phyloP scores from a whole-genome alignment of 1,284 basidiomycete species.

The Sphagnurus paluster region DNA sequence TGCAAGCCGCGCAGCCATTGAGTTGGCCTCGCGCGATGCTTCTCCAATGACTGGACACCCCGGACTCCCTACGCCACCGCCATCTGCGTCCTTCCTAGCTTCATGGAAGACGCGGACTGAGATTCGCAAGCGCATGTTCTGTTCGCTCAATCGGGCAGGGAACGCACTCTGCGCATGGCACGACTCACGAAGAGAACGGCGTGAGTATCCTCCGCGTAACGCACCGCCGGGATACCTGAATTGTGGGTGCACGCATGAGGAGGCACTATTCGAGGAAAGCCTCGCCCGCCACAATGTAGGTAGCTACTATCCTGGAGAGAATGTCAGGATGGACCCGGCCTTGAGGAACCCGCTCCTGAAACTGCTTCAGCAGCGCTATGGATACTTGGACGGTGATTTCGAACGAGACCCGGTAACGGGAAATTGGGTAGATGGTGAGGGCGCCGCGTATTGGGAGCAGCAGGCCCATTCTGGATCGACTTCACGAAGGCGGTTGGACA shows the following conservation, averaged over 20 bases:
- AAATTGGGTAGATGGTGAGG: conserved; percentile 66
- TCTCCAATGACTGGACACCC: conserved; percentile 8
- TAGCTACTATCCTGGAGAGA: conserved; percentile 79
- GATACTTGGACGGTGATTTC: conserved; percentile 82
- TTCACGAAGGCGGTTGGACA: conserved; percentile 27
- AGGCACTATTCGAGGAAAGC: conserved; percentile 83
- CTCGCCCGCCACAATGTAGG: conserved; percentile 75
- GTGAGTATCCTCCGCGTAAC: conserved; percentile 75
- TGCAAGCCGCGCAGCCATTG: conserved; percentile 12
- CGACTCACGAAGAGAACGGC: conserved; percentile 78
- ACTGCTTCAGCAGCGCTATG: conserved; percentile 68
- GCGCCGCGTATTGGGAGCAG: conserved; percentile 61
- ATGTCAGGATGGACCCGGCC: conserved; percentile 82
- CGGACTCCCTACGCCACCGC: conserved; percentile 38
- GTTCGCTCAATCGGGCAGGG: conserved; percentile 80
- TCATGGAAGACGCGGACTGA: conserved; percentile 73
- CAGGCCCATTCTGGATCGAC: conserved; percentile 33
- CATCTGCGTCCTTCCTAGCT: conserved; percentile 49
- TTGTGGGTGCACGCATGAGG: conserved; percentile 78
- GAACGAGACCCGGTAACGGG: conserved; percentile 64
- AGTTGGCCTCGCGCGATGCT: conserved; percentile 6
- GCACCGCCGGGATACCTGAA: conserved; percentile 75
- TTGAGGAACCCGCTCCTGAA: conserved; percentile 74
- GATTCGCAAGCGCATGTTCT: conserved; percentile 66
- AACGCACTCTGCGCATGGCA: conserved; percentile 87